Percentiles rank a stretch among this genome's conserved stretches.
phyloP scores from a whole-genome alignment of 23 red algal species.

The Gracilaria vermiculophylla region DNA sequence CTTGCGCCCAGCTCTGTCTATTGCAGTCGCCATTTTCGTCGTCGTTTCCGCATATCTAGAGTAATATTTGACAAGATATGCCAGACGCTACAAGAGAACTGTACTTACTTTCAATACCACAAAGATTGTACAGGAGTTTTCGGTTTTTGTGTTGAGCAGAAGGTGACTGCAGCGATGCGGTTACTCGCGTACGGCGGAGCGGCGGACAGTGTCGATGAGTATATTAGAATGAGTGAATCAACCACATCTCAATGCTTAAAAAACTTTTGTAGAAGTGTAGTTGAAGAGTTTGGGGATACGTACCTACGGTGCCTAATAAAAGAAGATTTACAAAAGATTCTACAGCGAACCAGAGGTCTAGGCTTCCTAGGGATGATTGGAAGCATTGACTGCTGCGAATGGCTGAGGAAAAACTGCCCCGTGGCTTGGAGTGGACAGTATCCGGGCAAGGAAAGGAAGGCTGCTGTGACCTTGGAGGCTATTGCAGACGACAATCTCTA shows the following conservation, averaged over 20 bases:
- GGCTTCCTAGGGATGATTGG: slow-evolving; percentile 34
- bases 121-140: neutral
- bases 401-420: slow-evolving; percentile 10
- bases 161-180: slow-evolving; percentile 2
- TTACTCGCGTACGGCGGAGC: slow-evolving; percentile 4
- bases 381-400: slow-evolving; percentile 37
- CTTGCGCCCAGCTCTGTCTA: neutral
- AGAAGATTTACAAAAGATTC: neutral
- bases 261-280: too few relatives aligned
- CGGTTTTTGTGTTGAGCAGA: neutral
- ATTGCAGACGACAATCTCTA: too few relatives aligned
- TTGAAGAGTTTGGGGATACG: too few relatives aligned
- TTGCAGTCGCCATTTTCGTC: neutral
- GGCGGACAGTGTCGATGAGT: slow-evolving; percentile 12
- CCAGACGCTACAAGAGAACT: neutral
- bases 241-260: too few relatives aligned
- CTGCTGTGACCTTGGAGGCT: too few relatives aligned
- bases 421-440: slow-evolving; percentile 7
- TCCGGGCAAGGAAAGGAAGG: slow-evolving; percentile 5
- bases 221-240: neutral
- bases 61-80: neutral
- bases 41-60: neutral
- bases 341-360: neutral
- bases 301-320: neutral
- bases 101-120: slow-evolving; percentile 3